Evolutionary conservation across 257 asterid genomes (phyloP).

Genomic region (Nyctanthes arbortristis): DNA sequence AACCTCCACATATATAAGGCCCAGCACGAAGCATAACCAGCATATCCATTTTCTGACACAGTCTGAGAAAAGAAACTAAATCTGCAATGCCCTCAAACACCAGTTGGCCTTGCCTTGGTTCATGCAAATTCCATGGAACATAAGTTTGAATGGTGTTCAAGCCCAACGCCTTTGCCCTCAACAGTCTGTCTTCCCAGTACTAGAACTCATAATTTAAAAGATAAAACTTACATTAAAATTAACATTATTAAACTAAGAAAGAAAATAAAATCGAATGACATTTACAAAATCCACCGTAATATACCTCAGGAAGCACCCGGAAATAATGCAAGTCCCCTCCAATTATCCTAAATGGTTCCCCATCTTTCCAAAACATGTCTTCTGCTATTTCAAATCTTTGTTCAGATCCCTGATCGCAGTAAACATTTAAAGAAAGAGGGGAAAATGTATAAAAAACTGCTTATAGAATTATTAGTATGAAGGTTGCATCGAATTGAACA

Average conservation of each 20-base stretch:
- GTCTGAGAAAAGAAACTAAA: conserved; percentile 70
- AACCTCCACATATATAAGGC: conserved; percentile 97
- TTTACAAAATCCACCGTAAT: too few relatives aligned
- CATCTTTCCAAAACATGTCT: conserved; percentile 93
- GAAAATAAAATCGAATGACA: too few relatives aligned
- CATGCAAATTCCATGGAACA: conserved; percentile 96
- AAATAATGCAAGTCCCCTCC: conserved; percentile 97
- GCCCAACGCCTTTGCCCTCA: conserved; percentile 96
- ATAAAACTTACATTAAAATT: conserved; percentile 19
- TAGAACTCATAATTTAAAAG: conserved; percentile 31
- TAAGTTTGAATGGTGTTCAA: conserved; percentile 91
- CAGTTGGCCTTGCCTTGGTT: conserved; percentile 67
- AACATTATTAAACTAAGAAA: conserved; percentile 2
- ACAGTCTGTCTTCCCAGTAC: conserved; percentile 96
- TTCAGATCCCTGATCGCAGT: conserved; percentile 44
- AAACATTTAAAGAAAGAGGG: conserved; percentile 6
- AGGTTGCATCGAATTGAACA: not conserved
- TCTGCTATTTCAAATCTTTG: conserved; percentile 66
- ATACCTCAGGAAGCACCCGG: conserved; percentile 87
- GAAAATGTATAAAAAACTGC: too few relatives aligned
- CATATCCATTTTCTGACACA: conserved; percentile 77
- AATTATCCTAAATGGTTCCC: conserved; percentile 72
- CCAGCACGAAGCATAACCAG: conserved; percentile 97
- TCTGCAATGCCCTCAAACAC: conserved; percentile 83
- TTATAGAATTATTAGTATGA: not conserved